Evolutionary conservation across 2,329 filamentous ascomycete genomes (phyloP).

Genomic region (Tolypocladium pustulatum): DNA sequence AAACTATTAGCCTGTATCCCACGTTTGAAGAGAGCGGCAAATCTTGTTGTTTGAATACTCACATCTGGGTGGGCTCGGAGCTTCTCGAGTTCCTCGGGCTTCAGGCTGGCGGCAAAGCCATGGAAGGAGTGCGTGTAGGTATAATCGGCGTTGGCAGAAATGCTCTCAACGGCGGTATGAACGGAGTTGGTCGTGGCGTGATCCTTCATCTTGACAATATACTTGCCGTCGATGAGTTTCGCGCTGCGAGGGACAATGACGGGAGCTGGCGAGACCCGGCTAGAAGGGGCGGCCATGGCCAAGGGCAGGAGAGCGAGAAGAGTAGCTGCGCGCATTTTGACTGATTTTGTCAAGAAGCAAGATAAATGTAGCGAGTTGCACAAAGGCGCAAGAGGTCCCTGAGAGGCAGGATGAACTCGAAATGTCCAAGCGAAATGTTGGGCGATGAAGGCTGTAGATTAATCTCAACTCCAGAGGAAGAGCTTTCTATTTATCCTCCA

Average conservation of each 20-base stretch:
- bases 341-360: background rate
- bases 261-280: constrained; percentile 22
- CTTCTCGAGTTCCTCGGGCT: constrained; percentile 11
- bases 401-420: background rate
- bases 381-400: background rate
- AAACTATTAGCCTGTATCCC: background rate
- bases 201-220: constrained; percentile 25
- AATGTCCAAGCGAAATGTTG: background rate
- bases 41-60: background rate
- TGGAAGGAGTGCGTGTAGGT: constrained; percentile 15
- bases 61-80: constrained; percentile 16
- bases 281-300: constrained; percentile 18
- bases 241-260: constrained; percentile 19
- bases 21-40: background rate
- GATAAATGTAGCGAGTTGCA: background rate
- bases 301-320: constrained; percentile 22
- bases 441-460: background rate
- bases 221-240: constrained; percentile 22
- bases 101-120: constrained; percentile 18
- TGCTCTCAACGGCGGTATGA: constrained; percentile 12
- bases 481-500: background rate
- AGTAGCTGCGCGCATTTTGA: constrained; percentile 20
- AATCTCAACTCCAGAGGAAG: background rate
- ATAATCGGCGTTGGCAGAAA: constrained; percentile 21
- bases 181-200: constrained; percentile 11